phyloP scores from a whole-genome alignment of 2,329 filamentous ascomycete genomes.

The Fusarium foetens region DNA sequence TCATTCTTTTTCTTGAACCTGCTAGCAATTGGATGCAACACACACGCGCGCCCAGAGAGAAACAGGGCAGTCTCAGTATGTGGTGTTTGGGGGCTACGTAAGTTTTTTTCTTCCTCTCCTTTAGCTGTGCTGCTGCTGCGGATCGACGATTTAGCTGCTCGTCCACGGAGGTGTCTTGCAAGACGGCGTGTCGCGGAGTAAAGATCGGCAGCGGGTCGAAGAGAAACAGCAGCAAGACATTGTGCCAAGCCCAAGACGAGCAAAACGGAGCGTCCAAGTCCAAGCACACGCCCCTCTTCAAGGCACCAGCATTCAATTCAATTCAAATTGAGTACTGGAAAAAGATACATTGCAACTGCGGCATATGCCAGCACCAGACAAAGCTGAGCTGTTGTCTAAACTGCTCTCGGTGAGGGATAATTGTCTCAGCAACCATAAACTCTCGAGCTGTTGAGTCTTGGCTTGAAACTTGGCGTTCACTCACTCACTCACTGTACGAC shows the following conservation, averaged over 20 bases:
- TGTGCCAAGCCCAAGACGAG: constrained; percentile 12
- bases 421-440: constrained; percentile 11
- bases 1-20: background rate
- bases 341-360: background rate
- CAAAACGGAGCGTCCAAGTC: constrained; percentile 10
- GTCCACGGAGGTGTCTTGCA: constrained; percentile 19
- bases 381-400: background rate
- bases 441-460: constrained; percentile 7
- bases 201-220: constrained; percentile 29
- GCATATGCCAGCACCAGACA: constrained; percentile 6
- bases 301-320: background rate
- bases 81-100: constrained; percentile 16
- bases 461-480: constrained; percentile 13
- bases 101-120: background rate
- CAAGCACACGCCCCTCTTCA: constrained; percentile 10
- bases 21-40: background rate
- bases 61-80: constrained; percentile 21
- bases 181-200: constrained; percentile 28
- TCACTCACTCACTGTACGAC: background rate
- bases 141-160: constrained; percentile 31
- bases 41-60: background rate
- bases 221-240: constrained; percentile 12
- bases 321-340: background rate
- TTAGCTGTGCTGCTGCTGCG: constrained; percentile 2
- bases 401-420: background rate